Evolutionary conservation across 2,329 filamentous ascomycete species (phyloP).

Genomic region (Bipolaris oryzae): DNA sequence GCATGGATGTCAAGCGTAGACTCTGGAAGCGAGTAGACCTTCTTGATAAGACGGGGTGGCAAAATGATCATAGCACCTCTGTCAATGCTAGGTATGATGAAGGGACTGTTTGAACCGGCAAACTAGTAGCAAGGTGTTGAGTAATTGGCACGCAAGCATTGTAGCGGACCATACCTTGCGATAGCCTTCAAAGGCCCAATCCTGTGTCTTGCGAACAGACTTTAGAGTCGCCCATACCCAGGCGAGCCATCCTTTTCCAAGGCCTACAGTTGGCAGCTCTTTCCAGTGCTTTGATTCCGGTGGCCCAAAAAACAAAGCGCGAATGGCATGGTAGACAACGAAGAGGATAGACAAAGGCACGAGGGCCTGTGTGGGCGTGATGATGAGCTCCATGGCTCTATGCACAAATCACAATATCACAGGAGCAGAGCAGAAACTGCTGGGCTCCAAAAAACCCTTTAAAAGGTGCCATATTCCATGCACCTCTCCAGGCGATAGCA

Average conservation of each 20-base stretch:
- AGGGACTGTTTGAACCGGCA: constrained; percentile 14
- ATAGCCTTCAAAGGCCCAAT: constrained; percentile 24
- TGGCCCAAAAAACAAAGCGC: constrained; percentile 14
- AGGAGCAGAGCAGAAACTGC: background rate
- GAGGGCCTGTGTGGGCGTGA: constrained; percentile 21
- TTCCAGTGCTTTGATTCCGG: constrained; percentile 19
- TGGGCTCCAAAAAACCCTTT: background rate
- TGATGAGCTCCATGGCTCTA: constrained; percentile 17
- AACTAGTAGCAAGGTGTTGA: constrained; percentile 9
- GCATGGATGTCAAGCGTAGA: constrained; percentile 18
- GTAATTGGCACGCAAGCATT: background rate
- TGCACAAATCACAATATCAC: background rate
- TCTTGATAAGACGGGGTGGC: constrained; percentile 21
- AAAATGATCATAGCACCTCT: constrained; percentile 23
- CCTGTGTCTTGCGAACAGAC: constrained; percentile 18
- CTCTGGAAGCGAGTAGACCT: constrained; percentile 20
- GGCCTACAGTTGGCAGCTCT: constrained; percentile 16
- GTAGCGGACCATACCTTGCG: constrained; percentile 13
- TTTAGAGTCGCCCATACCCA: constrained; percentile 20
- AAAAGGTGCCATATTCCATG: background rate
- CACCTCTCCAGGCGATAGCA: background rate
- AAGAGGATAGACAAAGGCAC: constrained; percentile 20
- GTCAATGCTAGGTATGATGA: constrained; percentile 22
- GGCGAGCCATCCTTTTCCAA: constrained; percentile 17
- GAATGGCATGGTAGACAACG: constrained; percentile 16